Evolutionary conservation across 2,329 filamentous ascomycete species (phyloP).

Genomic region (Aureobasidium sp.): DNA sequence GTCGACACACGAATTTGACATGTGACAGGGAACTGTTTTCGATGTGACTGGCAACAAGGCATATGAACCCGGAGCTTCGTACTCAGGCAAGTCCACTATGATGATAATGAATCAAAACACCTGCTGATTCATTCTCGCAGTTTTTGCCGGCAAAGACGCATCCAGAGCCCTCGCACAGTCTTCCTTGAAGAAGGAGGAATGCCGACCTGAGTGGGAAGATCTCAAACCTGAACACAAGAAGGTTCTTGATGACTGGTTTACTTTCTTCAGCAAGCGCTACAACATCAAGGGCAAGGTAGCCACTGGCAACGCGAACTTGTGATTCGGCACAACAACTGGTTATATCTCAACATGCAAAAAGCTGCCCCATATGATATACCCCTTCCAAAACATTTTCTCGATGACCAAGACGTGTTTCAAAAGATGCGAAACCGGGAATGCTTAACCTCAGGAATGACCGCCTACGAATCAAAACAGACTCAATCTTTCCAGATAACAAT

Average conservation of each 20-base stretch:
- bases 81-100: constrained; percentile 59
- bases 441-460: too few relatives aligned
- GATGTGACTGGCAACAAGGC: constrained; percentile 86
- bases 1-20: neutral
- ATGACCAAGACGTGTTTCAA: neutral
- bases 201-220: constrained; percentile 72
- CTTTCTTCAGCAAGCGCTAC: constrained; percentile 95
- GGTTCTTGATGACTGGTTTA: constrained; percentile 84
- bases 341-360: neutral
- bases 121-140: constrained; percentile 43
- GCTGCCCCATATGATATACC: neutral
- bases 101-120: neutral
- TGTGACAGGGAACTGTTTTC: constrained; percentile 68
- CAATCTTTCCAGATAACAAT: neutral
- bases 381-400: neutral
- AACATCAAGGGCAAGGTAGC: constrained; percentile 65
- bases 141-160: constrained; percentile 92
- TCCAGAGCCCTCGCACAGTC: constrained; percentile 85
- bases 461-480: neutral
- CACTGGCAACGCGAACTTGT: constrained; percentile 6
- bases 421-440: neutral
- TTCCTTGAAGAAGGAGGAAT: constrained; percentile 80
- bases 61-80: constrained; percentile 75
- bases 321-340: neutral
- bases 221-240: constrained; percentile 78